Base-by-base conservation (phyloP, 768 basidiomycete genomes). In the Trametopsis cervina region DNA sequence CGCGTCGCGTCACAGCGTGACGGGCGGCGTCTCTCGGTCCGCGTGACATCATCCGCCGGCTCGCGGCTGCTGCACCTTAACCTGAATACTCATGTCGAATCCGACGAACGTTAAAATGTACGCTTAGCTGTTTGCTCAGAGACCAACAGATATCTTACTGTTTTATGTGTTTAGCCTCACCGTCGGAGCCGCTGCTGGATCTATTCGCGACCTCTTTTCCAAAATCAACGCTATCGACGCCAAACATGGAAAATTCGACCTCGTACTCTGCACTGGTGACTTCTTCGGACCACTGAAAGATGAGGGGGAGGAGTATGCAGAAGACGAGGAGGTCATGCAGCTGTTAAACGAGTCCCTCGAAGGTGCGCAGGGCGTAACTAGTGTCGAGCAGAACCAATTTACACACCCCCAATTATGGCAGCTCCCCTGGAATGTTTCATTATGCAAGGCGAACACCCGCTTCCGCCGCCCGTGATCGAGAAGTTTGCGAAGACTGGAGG, bases 161-260 rank as follows among this genome's bases (percentile, higher is more conserved):
- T 21, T 49, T n/a, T n/a, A n/a, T 38, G 20, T 4, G 40, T 4
- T n/a, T 42, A 83, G 81, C 54, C 70, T 96, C 47, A 82, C 88
- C 4, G 81, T 94, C 38, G 93, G 93, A 13, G 81, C 92, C 43
- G 81, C 87, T 4, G 67, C 72, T 26, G 92, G 92, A 22, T 77
- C 79, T 1, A 80, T 96, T 59, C 66, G 72, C 25, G 75, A 80
- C n/a, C 72, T 94, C 23, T 84, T 90, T 58, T 63, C 77, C 49
- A 96, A 92, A 71, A 76, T 97, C 57, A 82, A 78, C 51, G 68
- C 79, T 23, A 89, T 96, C 55, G 82, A 98, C 68, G 73, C 80
- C 46, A 96, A 95, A 68, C 89, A 96, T 65, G 93, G 93, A 52
- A 89, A 88, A 62, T 97, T 98, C 61, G 87, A 91, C 60, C 75